These are phyloP conservation scores for Boletus huronensis DNA, from an alignment of 768 basidiomycete species.

Conservation along the genomic window DNA sequence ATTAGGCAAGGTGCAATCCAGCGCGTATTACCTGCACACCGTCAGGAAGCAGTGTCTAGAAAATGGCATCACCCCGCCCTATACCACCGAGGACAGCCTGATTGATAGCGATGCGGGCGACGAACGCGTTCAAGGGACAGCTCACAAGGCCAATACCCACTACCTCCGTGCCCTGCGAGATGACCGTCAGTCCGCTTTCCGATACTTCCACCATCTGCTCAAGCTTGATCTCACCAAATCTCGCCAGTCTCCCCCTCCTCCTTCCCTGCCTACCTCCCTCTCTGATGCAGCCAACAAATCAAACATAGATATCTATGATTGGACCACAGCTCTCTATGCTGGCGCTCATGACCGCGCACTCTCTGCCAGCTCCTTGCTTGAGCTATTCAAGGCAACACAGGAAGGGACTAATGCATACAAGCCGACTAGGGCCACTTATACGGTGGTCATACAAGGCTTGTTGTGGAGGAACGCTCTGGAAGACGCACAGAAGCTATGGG, in stretches of 20 bases:
- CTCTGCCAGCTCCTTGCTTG: constrained; percentile 33
- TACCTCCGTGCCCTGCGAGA: constrained; percentile 40
- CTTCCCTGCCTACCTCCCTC: not conserved
- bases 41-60: constrained; percentile 34
- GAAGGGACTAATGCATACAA: constrained; percentile 29
- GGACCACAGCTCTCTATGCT: constrained; percentile 46
- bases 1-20: constrained; percentile 35
- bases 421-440: constrained; percentile 48
- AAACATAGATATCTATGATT: constrained; percentile 42
- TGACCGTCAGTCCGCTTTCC: constrained; percentile 43
- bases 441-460: constrained; percentile 52
- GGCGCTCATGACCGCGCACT: constrained; percentile 38
- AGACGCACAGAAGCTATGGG: constrained; percentile 45
- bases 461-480: constrained; percentile 39
- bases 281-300: constrained; percentile 17
- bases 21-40: constrained; percentile 37
- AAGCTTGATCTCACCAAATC: constrained; percentile 20
- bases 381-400: constrained; percentile 35
- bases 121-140: constrained; percentile 15
- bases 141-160: constrained; percentile 40
- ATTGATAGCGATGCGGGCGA: not conserved
- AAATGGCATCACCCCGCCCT: constrained; percentile 18
- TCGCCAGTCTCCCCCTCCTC: constrained; percentile 1
- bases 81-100: constrained; percentile 11
- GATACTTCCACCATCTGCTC: constrained; percentile 42